Conservation (phyloP, 2,329 filamentous ascomycete genomes). For the Aspergillus sojae region DNA sequence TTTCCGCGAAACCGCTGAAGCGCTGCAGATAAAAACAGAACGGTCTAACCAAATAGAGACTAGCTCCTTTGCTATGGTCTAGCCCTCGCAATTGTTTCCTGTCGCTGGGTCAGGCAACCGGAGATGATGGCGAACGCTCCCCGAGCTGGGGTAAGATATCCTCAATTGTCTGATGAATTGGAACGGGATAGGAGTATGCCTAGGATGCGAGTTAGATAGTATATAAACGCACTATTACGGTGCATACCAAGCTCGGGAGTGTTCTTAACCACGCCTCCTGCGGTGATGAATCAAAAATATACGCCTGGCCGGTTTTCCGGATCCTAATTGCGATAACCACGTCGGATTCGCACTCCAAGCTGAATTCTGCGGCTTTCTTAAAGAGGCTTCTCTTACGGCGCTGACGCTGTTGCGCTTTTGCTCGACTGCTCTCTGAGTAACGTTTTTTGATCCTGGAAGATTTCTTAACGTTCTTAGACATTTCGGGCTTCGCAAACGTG, state of each 20-base stretch:
- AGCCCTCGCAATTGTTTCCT: no score
- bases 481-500: no score
- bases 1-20: no score
- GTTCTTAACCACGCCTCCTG: slow-evolving; percentile 6
- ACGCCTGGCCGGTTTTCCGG: slow-evolving; percentile 21
- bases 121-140: not conserved
- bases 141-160: not conserved
- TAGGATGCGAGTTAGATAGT: not conserved
- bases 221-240: not conserved
- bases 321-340: slow-evolving; percentile 19
- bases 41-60: no score
- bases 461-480: not conserved
- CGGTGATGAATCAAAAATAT: slow-evolving; percentile 21
- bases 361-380: slow-evolving; percentile 23
- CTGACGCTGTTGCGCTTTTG: slow-evolving; percentile 20
- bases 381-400: slow-evolving; percentile 20
- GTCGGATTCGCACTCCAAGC: slow-evolving; percentile 22
- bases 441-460: slow-evolving; percentile 15
- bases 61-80: no score
- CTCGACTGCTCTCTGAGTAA: slow-evolving; percentile 18
- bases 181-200: not conserved
- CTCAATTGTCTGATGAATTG: not conserved
- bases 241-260: slow-evolving; percentile 12
- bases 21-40: no score
- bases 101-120: no score